Base-by-base conservation (phyloP, 176 grass and related monocot genomes). In the Elymus sibiricus region DNA sequence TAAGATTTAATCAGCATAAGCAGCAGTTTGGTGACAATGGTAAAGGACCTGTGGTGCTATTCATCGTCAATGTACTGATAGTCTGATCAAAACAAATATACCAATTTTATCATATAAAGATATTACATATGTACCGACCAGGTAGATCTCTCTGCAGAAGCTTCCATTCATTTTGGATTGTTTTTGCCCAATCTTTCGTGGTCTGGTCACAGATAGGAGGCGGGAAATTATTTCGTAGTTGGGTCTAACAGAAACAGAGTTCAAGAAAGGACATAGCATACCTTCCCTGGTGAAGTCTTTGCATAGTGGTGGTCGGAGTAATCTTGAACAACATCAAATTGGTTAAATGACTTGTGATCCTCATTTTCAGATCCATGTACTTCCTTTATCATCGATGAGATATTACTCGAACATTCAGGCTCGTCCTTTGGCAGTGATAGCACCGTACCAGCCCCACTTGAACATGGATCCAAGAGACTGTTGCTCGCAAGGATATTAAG, bases 91-190 rank as follows among this genome's bases (percentile, higher is more conserved):
- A 47, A 78, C 16, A 64, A 53, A 10, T 8, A 17, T 51, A 84
- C 44, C 24, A 26, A 40, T 70, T 81, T 79, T 78, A 78, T 47
- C 70, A 75, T 32, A 67, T 27, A 42, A 64, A 64, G 46, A 53
- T 21, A 56, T 56, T 56, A 56, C 1, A 69, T 22, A 79, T 32
- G 24, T 14, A 87, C 87, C 70, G 32, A 94, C 90, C 90, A 39
- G 92, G 92, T 76, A 94, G 68, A 90, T 90, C 83, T 87, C 87
- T 87, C 82, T 92, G 87, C n/a, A 94, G 82, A 83, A 94, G 84
- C 70, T 85, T 92, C 92, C 92, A 94, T 77, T 94, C 92, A 76
- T 87, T 86, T 67, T 92, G 92, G 65, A 94, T 64, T 80, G 77
- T 79, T 40, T 85, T 94, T 35, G 47, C 77, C 92, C 92, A 94